A percentile compares a stretch with the other conserved stretches of the same genome.
Evolutionary conservation across 495 filamentous ascomycete species (phyloP).

Genomic region (Neurospora sp.): DNA sequence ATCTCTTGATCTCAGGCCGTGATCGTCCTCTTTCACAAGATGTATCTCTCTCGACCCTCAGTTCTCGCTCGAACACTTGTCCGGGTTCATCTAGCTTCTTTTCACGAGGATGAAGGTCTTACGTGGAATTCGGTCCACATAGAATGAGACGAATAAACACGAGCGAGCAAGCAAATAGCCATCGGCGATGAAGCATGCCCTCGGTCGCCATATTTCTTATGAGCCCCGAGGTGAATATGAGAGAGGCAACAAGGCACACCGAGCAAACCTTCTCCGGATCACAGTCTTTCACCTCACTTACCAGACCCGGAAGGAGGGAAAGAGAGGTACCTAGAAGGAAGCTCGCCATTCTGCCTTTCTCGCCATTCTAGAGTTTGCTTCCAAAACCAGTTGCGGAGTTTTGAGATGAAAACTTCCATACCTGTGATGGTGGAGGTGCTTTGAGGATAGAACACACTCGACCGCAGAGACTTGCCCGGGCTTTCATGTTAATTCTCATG

Average conservation of each 20-base stretch:
- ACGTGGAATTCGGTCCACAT: neutral
- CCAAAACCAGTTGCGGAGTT: accelerated
- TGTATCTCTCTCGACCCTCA: accelerated
- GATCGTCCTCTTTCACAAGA: neutral
- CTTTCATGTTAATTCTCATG: neutral
- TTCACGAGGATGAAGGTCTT: neutral
- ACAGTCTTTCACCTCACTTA: neutral
- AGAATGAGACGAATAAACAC: too few species aligned
- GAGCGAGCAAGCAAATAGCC: neutral
- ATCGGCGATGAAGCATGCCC: neutral
- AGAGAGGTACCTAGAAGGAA: neutral
- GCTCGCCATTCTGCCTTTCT: neutral
- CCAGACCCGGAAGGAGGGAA: neutral
- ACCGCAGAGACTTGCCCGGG: neutral
- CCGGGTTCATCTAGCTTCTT: neutral
- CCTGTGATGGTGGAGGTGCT: neutral
- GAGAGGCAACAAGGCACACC: neutral
- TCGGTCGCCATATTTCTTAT: neutral
- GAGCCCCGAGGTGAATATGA: neutral
- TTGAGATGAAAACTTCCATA: neutral
- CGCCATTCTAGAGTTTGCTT: neutral
- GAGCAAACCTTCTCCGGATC: neutral
- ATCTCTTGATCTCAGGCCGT: neutral
- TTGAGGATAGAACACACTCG: neutral
- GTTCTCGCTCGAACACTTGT: neutral